Percentiles rank a stretch among this genome's conserved stretches.
phyloP scores from a whole-genome alignment of 257 asterid genomes.

The Capsicum pubescens region DNA sequence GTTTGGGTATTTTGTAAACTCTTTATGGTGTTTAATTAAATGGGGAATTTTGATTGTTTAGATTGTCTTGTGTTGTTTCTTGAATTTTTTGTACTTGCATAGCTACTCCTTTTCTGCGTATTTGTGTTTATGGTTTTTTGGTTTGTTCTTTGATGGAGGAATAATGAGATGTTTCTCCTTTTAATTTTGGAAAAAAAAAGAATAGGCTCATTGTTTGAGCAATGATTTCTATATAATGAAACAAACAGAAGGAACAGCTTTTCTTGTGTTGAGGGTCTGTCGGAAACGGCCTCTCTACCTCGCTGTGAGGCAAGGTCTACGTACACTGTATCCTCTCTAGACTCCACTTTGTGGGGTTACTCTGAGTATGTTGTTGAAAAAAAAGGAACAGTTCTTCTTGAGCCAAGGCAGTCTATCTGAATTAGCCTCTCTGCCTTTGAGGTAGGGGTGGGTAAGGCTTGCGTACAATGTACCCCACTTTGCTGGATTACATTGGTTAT shows the following conservation, averaged over 20 bases:
- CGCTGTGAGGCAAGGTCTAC: no score
- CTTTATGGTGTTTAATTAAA: neutral
- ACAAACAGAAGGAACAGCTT: neutral
- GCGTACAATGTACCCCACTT: no score
- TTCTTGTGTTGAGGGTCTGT: no score
- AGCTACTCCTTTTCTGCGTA: neutral
- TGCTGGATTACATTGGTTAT: no score
- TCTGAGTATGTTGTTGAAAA: no score
- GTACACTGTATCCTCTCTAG: no score
- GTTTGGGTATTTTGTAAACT: neutral
- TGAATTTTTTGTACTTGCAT: neutral
- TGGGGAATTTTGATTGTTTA: neutral
- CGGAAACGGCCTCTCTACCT: no score
- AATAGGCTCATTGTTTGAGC: neutral
- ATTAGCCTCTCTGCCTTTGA: no score
- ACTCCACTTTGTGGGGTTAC: no score
- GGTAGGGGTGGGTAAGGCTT: no score
- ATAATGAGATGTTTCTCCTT: neutral
- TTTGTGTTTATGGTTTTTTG: conserved; percentile 2
- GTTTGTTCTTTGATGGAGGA: neutral
- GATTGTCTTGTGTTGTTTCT: neutral
- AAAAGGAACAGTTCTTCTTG: no score
- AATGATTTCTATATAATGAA: neutral
- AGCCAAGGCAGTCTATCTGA: no score
- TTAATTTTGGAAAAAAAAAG: neutral